Base-by-base conservation (phyloP, 805 yeast species). In the Ogataea naganishii region DNA sequence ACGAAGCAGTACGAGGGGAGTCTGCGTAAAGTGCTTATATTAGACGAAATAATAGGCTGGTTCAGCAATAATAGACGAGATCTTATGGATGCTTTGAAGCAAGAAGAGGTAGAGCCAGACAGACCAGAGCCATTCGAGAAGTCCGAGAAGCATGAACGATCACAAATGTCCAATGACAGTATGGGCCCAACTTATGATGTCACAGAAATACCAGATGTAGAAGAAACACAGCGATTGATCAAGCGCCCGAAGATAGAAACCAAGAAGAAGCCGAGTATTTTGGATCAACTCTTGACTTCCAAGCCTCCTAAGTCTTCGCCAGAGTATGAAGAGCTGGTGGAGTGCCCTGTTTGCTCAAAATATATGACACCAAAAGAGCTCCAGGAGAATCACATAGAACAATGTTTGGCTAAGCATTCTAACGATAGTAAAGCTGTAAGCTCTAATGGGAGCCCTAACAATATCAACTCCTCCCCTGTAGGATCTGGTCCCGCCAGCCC, bases 31-130 rank as follows among this genome's bases (percentile, higher is more conserved):
- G 82, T 79, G 26, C 65, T 73, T 22, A 55, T 78, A 6, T 53
- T 85, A n/a, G 94, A 80, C 45, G 94, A 83, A 38, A 58, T 82
- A 1, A 76, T 73, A 2, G 51, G 54, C 23, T 68, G 81, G 49
- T 76, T 68, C 51, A 50, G 46, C 11, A 46, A 51, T 9, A 34
- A 68, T n/a, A 52, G 80, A 38, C 44, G 52, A 3, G 53, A 52
- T 6, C 43, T 73, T 20, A 18, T 66, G 9, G 56, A 58, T 6
- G 28, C 40, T 14, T 35, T 69, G 29, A 30, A 27, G 11, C 31
- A 28, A 32, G 23, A 32, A n/a, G 34, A 37, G 12, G 40, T 37
- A 7, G 37, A 31, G 6, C 27, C 30, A 26, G 42, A 23, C 31
- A 26, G 7, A 39, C n/a, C n/a, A n/a, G n/a, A n/a, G n/a, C n/a